phyloP scores from a whole-genome alignment of 805 yeast species.

The Alloascoidea hylecoeti region DNA sequence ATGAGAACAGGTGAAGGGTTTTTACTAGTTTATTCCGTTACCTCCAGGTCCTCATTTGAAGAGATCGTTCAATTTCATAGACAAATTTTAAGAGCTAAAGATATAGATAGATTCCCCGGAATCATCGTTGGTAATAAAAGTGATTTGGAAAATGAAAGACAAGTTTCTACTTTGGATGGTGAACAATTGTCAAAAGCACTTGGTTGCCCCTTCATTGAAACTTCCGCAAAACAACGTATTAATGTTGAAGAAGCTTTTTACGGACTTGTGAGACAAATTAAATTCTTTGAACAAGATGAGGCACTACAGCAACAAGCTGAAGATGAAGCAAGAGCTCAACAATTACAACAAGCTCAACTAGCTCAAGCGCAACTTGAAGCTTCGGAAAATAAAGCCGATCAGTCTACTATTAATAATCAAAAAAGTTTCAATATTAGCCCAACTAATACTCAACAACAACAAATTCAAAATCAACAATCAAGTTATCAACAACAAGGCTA shows the following conservation, averaged over 20 bases:
- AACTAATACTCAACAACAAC: too few relatives aligned
- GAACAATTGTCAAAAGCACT: slow-evolving; percentile 47
- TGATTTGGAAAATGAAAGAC: slow-evolving; percentile 65
- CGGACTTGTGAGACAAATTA: slow-evolving; percentile 51
- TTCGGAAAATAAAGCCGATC: too few relatives aligned
- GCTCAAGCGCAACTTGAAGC: too few relatives aligned
- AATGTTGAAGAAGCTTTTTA: slow-evolving; percentile 62
- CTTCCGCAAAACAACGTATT: slow-evolving; percentile 68
- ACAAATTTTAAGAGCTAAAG: slow-evolving; percentile 57
- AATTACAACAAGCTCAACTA: too few relatives aligned
- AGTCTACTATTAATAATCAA: too few relatives aligned
- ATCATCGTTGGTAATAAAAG: slow-evolving; percentile 69
- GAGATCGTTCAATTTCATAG: slow-evolving; percentile 58
- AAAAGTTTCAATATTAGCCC: too few relatives aligned
- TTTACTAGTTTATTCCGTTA: slow-evolving; percentile 59
- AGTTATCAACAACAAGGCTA: too few relatives aligned
- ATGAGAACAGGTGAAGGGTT: slow-evolving; percentile 87
- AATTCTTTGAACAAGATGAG: too few relatives aligned
- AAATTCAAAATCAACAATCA: too few relatives aligned
- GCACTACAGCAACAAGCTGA: too few relatives aligned
- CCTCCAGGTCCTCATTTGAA: slow-evolving; percentile 58
- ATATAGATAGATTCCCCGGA: slow-evolving; percentile 61
- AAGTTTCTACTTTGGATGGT: slow-evolving; percentile 52
- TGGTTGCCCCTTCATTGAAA: slow-evolving; percentile 60
- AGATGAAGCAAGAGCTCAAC: too few relatives aligned